Evolutionary conservation across 2,329 filamentous ascomycete species (phyloP).

Genomic region (Talaromyces sp.): DNA sequence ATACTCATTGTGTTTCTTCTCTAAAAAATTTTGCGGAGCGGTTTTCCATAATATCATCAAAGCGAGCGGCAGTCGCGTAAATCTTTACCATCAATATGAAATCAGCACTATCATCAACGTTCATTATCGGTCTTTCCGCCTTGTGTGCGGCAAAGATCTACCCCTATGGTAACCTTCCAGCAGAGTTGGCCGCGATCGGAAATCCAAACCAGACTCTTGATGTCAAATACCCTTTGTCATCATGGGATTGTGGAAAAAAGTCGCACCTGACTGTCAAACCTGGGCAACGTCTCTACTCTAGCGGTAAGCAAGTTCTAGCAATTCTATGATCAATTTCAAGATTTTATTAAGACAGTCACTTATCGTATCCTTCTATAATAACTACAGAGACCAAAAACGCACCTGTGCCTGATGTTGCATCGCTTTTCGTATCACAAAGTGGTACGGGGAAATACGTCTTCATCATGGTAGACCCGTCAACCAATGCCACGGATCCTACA

Average conservation of each 20-base stretch:
- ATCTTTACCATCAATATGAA: constrained; percentile 2
- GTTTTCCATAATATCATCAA: neutral
- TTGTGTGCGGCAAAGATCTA: neutral
- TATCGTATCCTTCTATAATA: neutral
- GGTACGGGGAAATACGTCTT: constrained; percentile 9
- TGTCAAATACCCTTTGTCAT: neutral
- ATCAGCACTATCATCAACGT: neutral
- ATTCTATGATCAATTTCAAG: neutral
- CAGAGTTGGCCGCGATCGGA: neutral
- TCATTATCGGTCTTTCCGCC: neutral
- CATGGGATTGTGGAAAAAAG: constrained; percentile 5
- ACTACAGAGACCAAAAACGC: neutral
- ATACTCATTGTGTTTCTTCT: neutral
- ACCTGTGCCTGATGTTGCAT: neutral
- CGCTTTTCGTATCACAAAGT: neutral
- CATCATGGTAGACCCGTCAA: constrained; percentile 12
- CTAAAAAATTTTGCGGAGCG: neutral
- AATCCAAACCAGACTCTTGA: neutral
- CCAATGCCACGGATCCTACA: constrained; percentile 2
- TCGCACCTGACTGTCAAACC: neutral
- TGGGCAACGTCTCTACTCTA: neutral
- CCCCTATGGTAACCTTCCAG: neutral
- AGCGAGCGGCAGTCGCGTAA: neutral
- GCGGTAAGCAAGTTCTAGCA: neutral
- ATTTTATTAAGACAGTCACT: neutral